Evolutionary conservation across 495 filamentous ascomycete genomes (phyloP), one percentile per base, ranked within the genome.

Genomic region (Aspergillus taichungensis): DNA sequence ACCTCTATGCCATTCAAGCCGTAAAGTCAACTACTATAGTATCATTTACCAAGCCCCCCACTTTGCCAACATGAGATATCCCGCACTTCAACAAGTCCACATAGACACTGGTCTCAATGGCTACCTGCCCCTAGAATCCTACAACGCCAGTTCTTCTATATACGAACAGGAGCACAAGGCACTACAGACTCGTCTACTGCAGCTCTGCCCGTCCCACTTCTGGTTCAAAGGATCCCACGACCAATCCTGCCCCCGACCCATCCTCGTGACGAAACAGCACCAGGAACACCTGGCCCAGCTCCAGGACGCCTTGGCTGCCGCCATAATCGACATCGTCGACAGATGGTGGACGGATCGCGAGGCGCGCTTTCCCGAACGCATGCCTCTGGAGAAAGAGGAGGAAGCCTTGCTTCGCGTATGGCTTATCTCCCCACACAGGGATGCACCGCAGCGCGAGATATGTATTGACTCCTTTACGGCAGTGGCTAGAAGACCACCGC

Each of bases 291-390:
- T 13, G 8, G 35, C 35, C 8, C 8, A 13, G 9, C 35, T 37
- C 3, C 18, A 37, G 2, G 8, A 8, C 1, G 35, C 9, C 12
- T 14, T 37, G 35, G 48, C 45, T 6, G 13, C 49, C 3, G 67
- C 67, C 3, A 32, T 70, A 30, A 36, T 41, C 6, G 50, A 67
- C 13, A 67, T 72, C 13, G 50, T 72, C 6, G 36, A 51, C n/a
- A 52, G 64, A 50, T 72, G 68, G 68, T 70, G 62, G 62, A 55
- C 43, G 2, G 62, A 64, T 30, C 37, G 40, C 0, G 41, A 60
- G 6, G 59, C 63, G 2, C 13, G 37, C 6, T 64, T 70, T 40
- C 58, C 56, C 8, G 14, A 53, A 39, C 50, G 59, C 0, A 70
- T 72, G 54, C 68, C 68, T 3, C 32, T 68, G 12, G 54, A 63